Percentiles rank a stretch among this genome's conserved stretches.
phyloP scores from a whole-genome alignment of 148 eudicot species.

The Nyssa sinensis region DNA sequence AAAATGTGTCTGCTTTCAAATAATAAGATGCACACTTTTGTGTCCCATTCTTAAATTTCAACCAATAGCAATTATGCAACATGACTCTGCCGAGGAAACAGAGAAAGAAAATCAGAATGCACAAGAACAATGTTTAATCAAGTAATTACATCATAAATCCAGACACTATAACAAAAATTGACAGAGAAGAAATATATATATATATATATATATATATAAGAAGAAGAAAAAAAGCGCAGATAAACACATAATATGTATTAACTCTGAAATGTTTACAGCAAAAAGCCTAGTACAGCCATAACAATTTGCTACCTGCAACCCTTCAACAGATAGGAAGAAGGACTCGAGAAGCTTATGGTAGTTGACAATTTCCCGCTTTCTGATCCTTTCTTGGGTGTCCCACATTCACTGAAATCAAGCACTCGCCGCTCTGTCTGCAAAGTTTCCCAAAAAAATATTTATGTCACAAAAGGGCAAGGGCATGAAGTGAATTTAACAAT shows the following conservation, averaged over 20 bases:
- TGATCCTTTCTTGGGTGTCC: constrained; percentile 47
- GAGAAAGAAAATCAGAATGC: not conserved
- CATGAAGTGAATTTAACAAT: not conserved
- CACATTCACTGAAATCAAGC: constrained; percentile 87
- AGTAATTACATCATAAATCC: not conserved
- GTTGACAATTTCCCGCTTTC: constrained; percentile 32
- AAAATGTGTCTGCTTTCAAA: too few relatives aligned
- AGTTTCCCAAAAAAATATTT: constrained; percentile 2
- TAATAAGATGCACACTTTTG: too few relatives aligned
- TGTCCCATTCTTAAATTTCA: not conserved
- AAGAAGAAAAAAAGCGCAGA: too few relatives aligned
- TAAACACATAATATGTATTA: not conserved
- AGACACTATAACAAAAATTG: not conserved
- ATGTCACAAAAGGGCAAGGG: not conserved
- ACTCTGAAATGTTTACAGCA: not conserved
- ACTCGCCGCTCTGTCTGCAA: constrained; percentile 65
- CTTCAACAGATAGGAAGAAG: constrained; percentile 47
- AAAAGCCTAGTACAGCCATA: not conserved
- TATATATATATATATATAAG: too few relatives aligned
- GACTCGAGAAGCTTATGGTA: constrained; percentile 35
- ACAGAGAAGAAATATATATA: too few relatives aligned
- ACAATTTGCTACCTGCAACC: constrained; percentile 39
- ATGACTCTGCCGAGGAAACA: not conserved
- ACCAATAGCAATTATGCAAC: too few relatives aligned
- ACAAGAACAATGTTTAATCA: not conserved